Base-by-base conservation (phyloP, 768 basidiomycete species). In the Tylopilus sp. region DNA sequence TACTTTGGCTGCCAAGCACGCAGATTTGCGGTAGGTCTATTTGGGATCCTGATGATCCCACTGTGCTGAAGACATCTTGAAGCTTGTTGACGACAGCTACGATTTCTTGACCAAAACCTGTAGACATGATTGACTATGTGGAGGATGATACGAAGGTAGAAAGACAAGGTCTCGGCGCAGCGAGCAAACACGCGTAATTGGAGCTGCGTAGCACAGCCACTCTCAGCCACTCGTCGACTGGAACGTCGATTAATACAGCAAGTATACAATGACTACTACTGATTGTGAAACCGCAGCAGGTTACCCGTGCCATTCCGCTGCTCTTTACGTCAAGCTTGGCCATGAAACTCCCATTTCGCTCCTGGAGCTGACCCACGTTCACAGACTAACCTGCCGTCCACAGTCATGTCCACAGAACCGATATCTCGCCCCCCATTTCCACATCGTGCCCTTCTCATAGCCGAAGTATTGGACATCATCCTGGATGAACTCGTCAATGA, bases 11-110 rank as follows among this genome's bases (percentile, higher is more conserved):
- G 28, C 91, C 91, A 17, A 93, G 78, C 44, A 93, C 91, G 61
- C 91, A 93, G 68, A 93, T 93, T 75, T 93, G 91, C 13, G 91
- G 91, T 50, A 93, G 75, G 80, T 93, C 91, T 79, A 93, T 88
- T 70, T 81, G 79, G 31, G 85, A 75, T 48, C 84, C 83, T 44
- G 80, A 83, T 21, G 86, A 81, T 61, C 91, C 91, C 55, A 93
- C 86, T 17, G 91, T 83, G 33, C 82, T 79, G 70, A 93, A 93
- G 58, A 91, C 91, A 75, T 93, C 91, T 69, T 93, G 91, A 40
- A 93, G 85, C 65, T 89, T 93, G 79, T 93, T 93, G 64, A 93
- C 75, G 46, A 88, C 80, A 30, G 74, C 67, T 48, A 93, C 90
- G 56, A 93, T 88, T 66, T 93, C 91, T 58, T 80, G 75, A 48